Base-by-base conservation (phyloP, 257 asterid species). In the Capsicum baccatum region DNA sequence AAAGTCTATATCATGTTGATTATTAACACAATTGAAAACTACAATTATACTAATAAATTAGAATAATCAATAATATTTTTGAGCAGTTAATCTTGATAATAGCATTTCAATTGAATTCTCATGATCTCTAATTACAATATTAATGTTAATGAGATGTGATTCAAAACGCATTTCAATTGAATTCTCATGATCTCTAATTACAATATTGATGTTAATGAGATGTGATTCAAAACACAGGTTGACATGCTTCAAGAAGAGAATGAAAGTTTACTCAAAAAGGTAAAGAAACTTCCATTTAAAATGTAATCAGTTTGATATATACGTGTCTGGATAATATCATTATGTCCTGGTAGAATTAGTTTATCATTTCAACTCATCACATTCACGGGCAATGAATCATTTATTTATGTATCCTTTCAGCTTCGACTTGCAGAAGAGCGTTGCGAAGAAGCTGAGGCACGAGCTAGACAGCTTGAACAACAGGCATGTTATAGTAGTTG, bases 241-340 rank as follows among this genome's bases (percentile, higher is more conserved):
- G 99, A 96, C 89, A 92, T 94, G 98, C 99, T 96, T 88, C 99
- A 96, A 85, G 99, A 94, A 92, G 98, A 96, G 90, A 96, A 96
- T 83, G 99, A 94, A 82, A 91, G 90, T 88, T 88, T 96, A 88
- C 83, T 92, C 60, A 98, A 93, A 82, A 96, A 96, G 99, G 99
- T 96, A 80, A 86, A 86, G 67, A 74, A 83, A 48, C 50, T 74
- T 82, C 48, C 83, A 80, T 87, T 84, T 81, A 79, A 55, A 79
- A 82, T 7, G 6, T 17, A 37, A 37, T 67, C 13, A 15, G 12
- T 35, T 67, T n/a, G 13, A 39, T 7, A 14, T 39, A 0, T 66
- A 70, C 13, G 14, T 35, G 48, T 0, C 47, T 15, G 52, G 33
- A 6, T 48, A 26, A 13, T n/a, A 15, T 74, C 50, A 19, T 10